Evolutionary conservation across 305 asterid species (phyloP).

Genomic region (Petunia hybrid): DNA sequence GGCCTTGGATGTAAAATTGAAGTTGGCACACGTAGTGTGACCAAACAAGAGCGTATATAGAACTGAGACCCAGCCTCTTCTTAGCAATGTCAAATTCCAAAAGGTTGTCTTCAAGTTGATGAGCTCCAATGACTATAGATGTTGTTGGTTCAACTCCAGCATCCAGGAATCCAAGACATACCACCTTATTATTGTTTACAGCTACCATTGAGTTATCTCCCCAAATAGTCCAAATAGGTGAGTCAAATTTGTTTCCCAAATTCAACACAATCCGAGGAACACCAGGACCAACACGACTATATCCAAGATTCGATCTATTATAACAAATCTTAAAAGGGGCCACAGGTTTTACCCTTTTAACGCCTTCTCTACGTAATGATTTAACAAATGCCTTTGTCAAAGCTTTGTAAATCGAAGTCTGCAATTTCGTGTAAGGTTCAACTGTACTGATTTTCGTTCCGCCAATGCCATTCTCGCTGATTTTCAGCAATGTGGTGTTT

Average conservation of each 20-base stretch:
- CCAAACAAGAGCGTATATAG: constrained; percentile 47
- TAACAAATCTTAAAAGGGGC: constrained; percentile 35
- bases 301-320: constrained; percentile 46
- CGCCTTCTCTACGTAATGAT: background rate
- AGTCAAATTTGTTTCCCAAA: constrained; percentile 28
- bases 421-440: constrained; percentile 42
- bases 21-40: constrained; percentile 49
- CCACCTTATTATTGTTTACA: constrained; percentile 39
- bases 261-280: constrained; percentile 49
- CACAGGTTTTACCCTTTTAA: background rate
- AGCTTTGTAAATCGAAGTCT: constrained; percentile 35
- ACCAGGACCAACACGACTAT: constrained; percentile 53
- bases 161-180: constrained; percentile 52
- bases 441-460: constrained; percentile 57
- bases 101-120: constrained; percentile 51
- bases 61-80: constrained; percentile 40
- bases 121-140: constrained; percentile 49
- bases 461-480: constrained; percentile 48
- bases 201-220: constrained; percentile 56
- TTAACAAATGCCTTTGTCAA: background rate
- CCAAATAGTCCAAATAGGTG: constrained; percentile 48
- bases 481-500: constrained; percentile 36
- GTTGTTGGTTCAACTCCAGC: constrained; percentile 47
- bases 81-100: too few species aligned
- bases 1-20: constrained; percentile 41